Evolutionary conservation across 495 filamentous ascomycete genomes (phyloP).

Genomic region (Penicillium chermesinum): DNA sequence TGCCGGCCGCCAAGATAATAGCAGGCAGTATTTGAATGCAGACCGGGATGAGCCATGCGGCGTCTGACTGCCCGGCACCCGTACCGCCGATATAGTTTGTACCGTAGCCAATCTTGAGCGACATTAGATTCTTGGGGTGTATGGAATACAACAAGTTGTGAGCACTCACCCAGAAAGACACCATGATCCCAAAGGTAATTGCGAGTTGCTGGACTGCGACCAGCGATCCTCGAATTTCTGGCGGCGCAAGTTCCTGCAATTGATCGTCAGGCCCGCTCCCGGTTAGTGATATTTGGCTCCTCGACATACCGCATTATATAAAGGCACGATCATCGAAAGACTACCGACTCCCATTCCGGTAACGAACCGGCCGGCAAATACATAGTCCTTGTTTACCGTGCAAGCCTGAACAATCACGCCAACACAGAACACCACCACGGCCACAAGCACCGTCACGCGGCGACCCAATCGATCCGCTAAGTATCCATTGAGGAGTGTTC

Average conservation of each 20-base stretch:
- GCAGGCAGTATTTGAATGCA: slow-evolving; percentile 43
- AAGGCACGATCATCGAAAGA: slow-evolving; percentile 51
- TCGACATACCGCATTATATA: slow-evolving; percentile 49
- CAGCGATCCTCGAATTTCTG: slow-evolving; percentile 67
- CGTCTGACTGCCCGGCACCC: slow-evolving; percentile 34
- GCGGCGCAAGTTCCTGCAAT: slow-evolving; percentile 48
- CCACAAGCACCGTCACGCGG: slow-evolving; percentile 67
- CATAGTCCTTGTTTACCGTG: slow-evolving; percentile 49
- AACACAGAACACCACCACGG: slow-evolving; percentile 63
- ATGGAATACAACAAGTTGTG: not conserved
- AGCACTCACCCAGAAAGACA: slow-evolving; percentile 57
- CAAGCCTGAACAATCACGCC: slow-evolving; percentile 73
- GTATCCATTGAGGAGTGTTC: slow-evolving; percentile 68
- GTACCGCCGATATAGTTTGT: slow-evolving; percentile 45
- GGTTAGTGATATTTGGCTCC: slow-evolving; percentile 25
- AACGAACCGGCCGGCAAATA: slow-evolving; percentile 74
- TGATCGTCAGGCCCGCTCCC: slow-evolving; percentile 42
- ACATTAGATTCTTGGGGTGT: slow-evolving; percentile 20
- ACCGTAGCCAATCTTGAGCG: slow-evolving; percentile 38
- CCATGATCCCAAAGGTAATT: slow-evolving; percentile 57
- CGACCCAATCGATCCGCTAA: slow-evolving; percentile 68
- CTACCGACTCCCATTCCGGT: slow-evolving; percentile 48
- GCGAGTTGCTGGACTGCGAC: slow-evolving; percentile 70
- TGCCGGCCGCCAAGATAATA: slow-evolving; percentile 34
- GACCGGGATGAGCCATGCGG: slow-evolving; percentile 44